Conservation (phyloP, 371 early-diverging fungal species). For the Syncephalastrum racemosum region DNA sequence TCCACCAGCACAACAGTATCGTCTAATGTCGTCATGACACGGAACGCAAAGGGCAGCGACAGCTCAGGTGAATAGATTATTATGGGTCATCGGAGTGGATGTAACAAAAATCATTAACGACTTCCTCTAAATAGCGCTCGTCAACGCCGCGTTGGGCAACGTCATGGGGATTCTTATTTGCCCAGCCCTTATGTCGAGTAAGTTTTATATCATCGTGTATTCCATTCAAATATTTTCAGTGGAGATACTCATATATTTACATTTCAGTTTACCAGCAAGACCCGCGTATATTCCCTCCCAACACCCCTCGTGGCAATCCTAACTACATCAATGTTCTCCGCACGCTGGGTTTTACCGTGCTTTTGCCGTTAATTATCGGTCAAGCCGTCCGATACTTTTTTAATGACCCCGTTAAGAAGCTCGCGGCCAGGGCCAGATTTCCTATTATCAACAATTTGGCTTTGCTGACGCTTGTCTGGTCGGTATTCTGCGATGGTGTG, state of each 20-base stretch:
- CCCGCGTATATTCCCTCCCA: slow-evolving; percentile 36
- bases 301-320: slow-evolving; percentile 43
- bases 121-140: slow-evolving; percentile 39
- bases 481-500: slow-evolving; percentile 75
- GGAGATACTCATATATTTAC: slow-evolving; percentile 21
- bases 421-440: slow-evolving; percentile 51
- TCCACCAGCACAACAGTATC: slow-evolving; percentile 77
- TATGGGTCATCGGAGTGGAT: neutral
- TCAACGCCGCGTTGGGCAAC: slow-evolving; percentile 74
- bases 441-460: slow-evolving; percentile 59
- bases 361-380: slow-evolving; percentile 66
- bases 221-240: slow-evolving; percentile 8
- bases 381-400: slow-evolving; percentile 62
- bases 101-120: neutral
- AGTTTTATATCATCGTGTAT: no score
- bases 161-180: slow-evolving; percentile 68
- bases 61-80: slow-evolving; percentile 33
- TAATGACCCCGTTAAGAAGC: slow-evolving; percentile 46
- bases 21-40: slow-evolving; percentile 80
- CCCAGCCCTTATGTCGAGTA: slow-evolving; percentile 61
- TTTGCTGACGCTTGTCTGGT: slow-evolving; percentile 69
- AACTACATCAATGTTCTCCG: slow-evolving; percentile 56
- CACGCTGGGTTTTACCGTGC: slow-evolving; percentile 61
- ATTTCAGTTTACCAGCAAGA: slow-evolving; percentile 40
- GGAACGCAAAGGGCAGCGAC: slow-evolving; percentile 70